A percentile compares a stretch with the other conserved stretches of the same genome.
phyloP scores from a whole-genome alignment of 2,329 filamentous ascomycete species.

The Penicillium sp. region DNA sequence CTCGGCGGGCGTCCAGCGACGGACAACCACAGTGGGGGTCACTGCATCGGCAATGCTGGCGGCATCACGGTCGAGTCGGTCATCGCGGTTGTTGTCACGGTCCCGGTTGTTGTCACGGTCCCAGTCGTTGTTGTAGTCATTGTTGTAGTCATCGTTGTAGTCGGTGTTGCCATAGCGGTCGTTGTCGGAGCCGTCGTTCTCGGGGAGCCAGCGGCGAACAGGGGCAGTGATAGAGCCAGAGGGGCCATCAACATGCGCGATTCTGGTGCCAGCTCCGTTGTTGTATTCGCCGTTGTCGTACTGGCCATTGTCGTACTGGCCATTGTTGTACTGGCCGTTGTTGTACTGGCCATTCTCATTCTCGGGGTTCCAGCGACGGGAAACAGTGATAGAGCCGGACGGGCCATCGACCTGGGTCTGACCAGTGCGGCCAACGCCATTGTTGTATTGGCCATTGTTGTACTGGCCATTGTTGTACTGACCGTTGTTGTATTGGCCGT shows the following conservation, averaged over 20 bases:
- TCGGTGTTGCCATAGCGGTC: background rate
- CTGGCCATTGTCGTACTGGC: background rate
- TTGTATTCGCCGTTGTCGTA: background rate
- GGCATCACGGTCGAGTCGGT: background rate
- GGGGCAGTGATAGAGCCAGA: background rate
- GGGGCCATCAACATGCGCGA: background rate
- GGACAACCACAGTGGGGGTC: background rate
- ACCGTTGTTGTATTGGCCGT: background rate
- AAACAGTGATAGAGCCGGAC: background rate
- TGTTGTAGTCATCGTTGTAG: background rate
- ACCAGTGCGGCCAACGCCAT: background rate
- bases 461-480: background rate
- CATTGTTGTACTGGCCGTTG: background rate
- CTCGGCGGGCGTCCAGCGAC: background rate
- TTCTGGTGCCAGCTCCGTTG: background rate
- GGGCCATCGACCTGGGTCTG: background rate
- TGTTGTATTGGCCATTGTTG: background rate
- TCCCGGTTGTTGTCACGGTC: constrained; percentile 8
- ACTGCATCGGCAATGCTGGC: background rate
- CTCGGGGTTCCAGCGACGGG: background rate
- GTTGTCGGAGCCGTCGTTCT: background rate
- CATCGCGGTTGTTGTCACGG: constrained; percentile 15
- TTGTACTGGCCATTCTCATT: background rate
- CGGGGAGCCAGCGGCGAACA: constrained; percentile 3
- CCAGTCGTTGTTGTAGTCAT: background rate